phyloP scores from a whole-genome alignment of 805 yeast species.

The Suhomyces faveliae region DNA sequence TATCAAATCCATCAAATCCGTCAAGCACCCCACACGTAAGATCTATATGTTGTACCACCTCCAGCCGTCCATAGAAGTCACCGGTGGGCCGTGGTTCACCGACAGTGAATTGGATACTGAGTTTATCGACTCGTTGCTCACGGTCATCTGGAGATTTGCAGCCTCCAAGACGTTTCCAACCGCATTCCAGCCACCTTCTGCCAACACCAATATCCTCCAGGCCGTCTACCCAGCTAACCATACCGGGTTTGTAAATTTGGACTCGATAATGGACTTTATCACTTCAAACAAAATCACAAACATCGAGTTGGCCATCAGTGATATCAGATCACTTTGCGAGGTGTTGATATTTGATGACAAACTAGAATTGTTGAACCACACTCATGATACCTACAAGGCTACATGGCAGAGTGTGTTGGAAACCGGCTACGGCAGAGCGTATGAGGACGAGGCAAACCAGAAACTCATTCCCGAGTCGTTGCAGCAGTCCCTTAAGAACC shows the following conservation, averaged over 20 bases:
- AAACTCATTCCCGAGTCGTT: conserved; percentile 10
- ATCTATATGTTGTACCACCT: conserved; percentile 92
- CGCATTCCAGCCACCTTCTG: conserved; percentile 50
- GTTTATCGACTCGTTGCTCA: conserved; percentile 78
- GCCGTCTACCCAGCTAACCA: conserved; percentile 56
- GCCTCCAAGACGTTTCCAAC: conserved; percentile 75
- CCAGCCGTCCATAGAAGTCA: conserved; percentile 92
- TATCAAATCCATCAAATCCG: conserved; percentile 87
- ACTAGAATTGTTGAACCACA: conserved; percentile 57
- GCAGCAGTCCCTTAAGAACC: conserved; percentile 10
- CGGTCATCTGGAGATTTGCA: conserved; percentile 85
- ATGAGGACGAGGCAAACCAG: conserved; percentile 18
- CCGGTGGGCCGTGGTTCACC: conserved; percentile 99
- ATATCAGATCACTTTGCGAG: conserved; percentile 81
- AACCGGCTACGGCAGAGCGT: conserved; percentile 52
- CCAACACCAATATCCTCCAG: conserved; percentile 41
- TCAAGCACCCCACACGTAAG: conserved; percentile 89
- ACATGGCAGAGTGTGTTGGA: conserved; percentile 81
- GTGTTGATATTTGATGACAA: conserved; percentile 86
- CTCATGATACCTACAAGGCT: conserved; percentile 67
- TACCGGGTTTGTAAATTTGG: conserved; percentile 65
- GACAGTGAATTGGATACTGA: conserved; percentile 93
- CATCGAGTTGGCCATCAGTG: conserved; percentile 71
- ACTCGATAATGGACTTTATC: conserved; percentile 74
- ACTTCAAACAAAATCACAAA: conserved; percentile 69